Evolutionary conservation across 1,284 basidiomycete species (phyloP).

Genomic region (Mycena citricolor): DNA sequence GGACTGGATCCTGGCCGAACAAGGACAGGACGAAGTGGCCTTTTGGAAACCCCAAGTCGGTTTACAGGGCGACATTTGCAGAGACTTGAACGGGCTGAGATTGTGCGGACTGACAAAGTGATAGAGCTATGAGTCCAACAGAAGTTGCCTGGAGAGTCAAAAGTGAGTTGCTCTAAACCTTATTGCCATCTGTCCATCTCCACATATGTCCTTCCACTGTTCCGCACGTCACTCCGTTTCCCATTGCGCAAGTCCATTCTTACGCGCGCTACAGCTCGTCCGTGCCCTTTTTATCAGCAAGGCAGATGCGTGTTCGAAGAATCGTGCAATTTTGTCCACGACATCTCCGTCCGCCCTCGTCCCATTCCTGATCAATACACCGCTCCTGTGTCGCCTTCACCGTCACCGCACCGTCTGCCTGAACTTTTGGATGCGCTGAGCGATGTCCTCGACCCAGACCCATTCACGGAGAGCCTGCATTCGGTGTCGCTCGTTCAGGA

Average conservation of each 20-base stretch:
- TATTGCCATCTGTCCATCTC: no score
- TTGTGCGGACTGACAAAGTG: no score
- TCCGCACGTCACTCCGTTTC: no score
- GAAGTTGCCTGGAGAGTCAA: conserved; percentile 58
- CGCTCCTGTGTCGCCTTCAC: neutral
- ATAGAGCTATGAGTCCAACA: conserved; percentile 26
- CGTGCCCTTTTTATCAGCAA: conserved; percentile 78
- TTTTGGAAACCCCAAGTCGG: no score
- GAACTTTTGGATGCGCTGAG: conserved; percentile 21
- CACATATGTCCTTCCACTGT: no score
- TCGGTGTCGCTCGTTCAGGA: conserved; percentile 19
- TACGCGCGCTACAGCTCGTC: conserved; percentile 69
- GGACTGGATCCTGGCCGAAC: no score
- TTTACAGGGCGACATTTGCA: no score
- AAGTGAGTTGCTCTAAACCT: conserved; percentile 37
- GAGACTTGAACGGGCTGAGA: no score
- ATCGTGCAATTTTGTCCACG: conserved; percentile 65
- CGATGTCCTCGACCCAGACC: conserved; percentile 18
- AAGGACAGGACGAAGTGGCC: no score
- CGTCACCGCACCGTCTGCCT: conserved; percentile 8
- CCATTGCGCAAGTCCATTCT: no score
- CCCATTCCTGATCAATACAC: no score
- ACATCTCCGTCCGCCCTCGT: conserved; percentile 43
- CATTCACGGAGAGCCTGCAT: no score
- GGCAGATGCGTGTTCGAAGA: conserved; percentile 75